A percentile compares a stretch with the other conserved stretches of the same genome.
Conservation (phyloP, 257 asterid genomes). For the Nicotiana tomentosiformis region DNA sequence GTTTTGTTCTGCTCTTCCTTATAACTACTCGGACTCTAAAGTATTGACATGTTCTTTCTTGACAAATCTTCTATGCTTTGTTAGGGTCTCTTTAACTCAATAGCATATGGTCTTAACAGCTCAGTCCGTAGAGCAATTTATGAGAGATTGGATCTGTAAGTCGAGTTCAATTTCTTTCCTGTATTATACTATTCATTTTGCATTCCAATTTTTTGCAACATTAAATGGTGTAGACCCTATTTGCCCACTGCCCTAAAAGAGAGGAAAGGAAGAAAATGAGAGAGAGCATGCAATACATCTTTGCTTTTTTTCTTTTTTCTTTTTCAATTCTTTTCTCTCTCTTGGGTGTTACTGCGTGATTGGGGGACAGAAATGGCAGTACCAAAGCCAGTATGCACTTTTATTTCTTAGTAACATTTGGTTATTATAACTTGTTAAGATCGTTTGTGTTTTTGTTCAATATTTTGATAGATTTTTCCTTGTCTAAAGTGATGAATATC, state of each 20-base stretch:
- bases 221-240: neutral
- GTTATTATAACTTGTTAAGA: neutral
- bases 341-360: no score
- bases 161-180: neutral
- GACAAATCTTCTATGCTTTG: conserved; percentile 6
- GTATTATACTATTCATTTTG: neutral
- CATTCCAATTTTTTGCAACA: neutral
- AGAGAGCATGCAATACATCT: neutral
- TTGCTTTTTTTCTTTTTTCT: neutral
- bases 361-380: neutral
- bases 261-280: neutral
- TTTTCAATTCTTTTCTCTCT: neutral
- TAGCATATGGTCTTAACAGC: conserved; percentile 92
- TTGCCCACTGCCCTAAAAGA: neutral
- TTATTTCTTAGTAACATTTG: neutral
- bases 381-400: neutral
- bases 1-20: neutral
- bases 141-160: conserved; percentile 94
- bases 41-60: neutral
- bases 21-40: neutral
- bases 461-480: neutral
- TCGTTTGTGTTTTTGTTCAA: neutral
- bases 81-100: conserved; percentile 94
- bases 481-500: neutral
- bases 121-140: conserved; percentile 83